Evolutionary conservation across 495 filamentous ascomycete genomes (phyloP).

Genomic region (Parachaetomium inaequale): DNA sequence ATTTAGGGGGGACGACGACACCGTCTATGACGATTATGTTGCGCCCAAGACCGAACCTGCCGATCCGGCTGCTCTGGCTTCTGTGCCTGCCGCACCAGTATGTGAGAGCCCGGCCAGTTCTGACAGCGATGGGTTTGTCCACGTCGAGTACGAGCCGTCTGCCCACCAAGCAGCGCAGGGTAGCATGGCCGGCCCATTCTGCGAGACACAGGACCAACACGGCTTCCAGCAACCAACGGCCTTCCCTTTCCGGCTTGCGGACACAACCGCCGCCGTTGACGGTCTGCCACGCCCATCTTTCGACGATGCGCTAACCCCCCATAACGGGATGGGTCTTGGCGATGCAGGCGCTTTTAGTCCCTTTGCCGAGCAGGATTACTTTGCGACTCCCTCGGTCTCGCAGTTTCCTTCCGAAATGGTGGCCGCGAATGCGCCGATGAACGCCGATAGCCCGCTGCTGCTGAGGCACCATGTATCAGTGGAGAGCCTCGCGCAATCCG

Average conservation of each 20-base stretch:
- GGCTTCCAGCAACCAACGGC: conserved; percentile 11
- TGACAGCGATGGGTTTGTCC: conserved; percentile 21
- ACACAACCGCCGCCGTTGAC: neutral
- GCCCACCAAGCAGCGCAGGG: neutral
- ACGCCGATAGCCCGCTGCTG: conserved; percentile 9
- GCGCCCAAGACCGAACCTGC: conserved; percentile 12
- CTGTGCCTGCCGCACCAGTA: neutral
- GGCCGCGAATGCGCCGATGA: conserved; percentile 6
- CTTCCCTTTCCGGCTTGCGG: conserved; percentile 18
- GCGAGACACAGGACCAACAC: neutral
- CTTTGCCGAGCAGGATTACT: conserved; percentile 29
- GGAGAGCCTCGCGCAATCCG: conserved; percentile 23
- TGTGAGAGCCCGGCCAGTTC: conserved; percentile 21
- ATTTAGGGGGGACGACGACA: conserved; percentile 29
- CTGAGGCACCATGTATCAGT: conserved; percentile 16
- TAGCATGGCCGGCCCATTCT: conserved; percentile 14
- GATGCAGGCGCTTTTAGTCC: conserved; percentile 15
- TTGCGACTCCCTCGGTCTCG: conserved; percentile 15
- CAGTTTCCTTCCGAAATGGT: conserved; percentile 29
- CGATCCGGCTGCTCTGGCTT: neutral
- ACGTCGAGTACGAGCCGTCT: conserved; percentile 17
- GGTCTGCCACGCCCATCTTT: conserved; percentile 11
- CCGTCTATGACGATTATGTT: conserved; percentile 10
- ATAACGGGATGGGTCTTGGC: conserved; percentile 11
- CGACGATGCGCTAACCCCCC: conserved; percentile 11